Base-by-base conservation (phyloP, 2,329 filamentous ascomycete species). In the Colletotrichum gigasporum region DNA sequence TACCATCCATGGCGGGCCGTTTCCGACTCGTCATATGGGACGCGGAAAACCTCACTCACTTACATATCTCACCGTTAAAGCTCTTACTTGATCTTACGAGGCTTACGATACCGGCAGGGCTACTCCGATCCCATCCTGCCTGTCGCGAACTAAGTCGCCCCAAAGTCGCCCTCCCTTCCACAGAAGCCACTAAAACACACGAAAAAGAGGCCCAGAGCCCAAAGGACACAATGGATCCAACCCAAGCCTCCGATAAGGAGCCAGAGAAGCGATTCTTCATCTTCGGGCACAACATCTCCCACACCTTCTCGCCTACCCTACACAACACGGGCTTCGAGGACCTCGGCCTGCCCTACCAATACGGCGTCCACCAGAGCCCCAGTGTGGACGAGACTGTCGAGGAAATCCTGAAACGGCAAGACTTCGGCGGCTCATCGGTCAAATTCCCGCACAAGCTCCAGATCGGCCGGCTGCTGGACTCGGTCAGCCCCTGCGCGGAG, bases 281-380 rank as follows among this genome's bases (percentile, higher is more conserved):
- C 18, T 59, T 51, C 7, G 56, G 56, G 8, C 56, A 52, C 5
- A 59, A 52, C 12, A 59, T 59, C 34, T 50, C 56, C 16, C 56
- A 52, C 37, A 41, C 45, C 3, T 26, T 59, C 6, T 59, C 45
- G 2, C 45, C 45, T 18, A 42, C 56, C 7, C 35, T 59, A 11
- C 56, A 52, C 37, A 59, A 59, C 35, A 39, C 56, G 3, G 56
- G 56, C 5, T 59, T 59, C 35, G 24, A 8, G 18, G 45, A 39
- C 10, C 47, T 59, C 10, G 47, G 35, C 34, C 26, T 59, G 9
- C 56, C 56, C 16, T 34, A 59, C 12, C 45, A 51, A 11, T 59
- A 57, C 28, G 16, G 4, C 12, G 37, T 59, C 35, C 47, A 59
- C 26, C 45, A 59, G 34, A 52, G 22, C 14, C 45, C 32, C 9